phyloP scores from a whole-genome alignment of 805 yeast species.

The Candida tibetensis region DNA sequence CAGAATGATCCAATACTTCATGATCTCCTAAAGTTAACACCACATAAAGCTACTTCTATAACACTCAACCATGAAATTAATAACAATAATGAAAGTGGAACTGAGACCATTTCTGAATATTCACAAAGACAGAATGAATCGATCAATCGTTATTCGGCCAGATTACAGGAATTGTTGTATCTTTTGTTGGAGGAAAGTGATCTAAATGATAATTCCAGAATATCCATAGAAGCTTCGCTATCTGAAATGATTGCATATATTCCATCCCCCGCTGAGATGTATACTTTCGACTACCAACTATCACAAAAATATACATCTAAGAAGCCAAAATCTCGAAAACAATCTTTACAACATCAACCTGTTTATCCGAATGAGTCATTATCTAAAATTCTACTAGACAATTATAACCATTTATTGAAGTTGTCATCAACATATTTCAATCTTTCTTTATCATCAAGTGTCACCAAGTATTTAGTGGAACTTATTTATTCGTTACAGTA shows the following conservation, averaged over 20 bases:
- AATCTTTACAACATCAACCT: background rate
- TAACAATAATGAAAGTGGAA: conserved; percentile 5
- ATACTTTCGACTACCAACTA: conserved; percentile 10
- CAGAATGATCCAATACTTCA: conserved; percentile 29
- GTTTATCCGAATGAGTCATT: conserved; percentile 36
- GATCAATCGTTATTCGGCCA: conserved; percentile 31
- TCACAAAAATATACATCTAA: background rate
- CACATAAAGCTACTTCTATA: conserved; percentile 18
- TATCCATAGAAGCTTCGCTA: conserved; percentile 26
- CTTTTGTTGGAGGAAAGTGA: conserved; percentile 26
- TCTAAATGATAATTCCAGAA: conserved; percentile 28
- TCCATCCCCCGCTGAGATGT: conserved; percentile 19
- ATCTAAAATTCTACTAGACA: conserved; percentile 38
- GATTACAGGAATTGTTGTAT: conserved; percentile 28
- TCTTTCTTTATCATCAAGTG: conserved; percentile 34
- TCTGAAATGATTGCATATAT: conserved; percentile 24
- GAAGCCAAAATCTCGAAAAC: conserved; percentile 1
- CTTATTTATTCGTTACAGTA: conserved; percentile 37
- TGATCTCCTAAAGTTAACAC: conserved; percentile 31
- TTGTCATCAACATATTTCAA: conserved; percentile 36
- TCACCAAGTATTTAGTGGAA: conserved; percentile 40
- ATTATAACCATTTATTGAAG: conserved; percentile 28
- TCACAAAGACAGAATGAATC: conserved; percentile 13
- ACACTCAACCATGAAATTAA: no score
- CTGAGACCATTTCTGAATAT: background rate